These are phyloP conservation scores for Eruca vesicaria DNA, from an alignment of 441 rosid species.

Conservation along the genomic window DNA sequence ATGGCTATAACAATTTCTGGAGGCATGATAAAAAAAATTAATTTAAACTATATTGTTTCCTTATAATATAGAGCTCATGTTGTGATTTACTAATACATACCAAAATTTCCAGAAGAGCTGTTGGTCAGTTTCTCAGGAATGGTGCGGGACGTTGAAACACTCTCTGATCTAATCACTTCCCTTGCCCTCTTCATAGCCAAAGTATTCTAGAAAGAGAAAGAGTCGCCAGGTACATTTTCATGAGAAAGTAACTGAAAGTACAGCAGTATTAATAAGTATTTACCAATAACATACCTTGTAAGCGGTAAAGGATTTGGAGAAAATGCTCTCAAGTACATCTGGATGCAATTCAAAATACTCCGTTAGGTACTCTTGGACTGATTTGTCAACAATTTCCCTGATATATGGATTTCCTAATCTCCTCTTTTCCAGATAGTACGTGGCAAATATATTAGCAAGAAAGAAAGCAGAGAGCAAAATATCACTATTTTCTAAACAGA, in stretches of 20 bases:
- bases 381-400: slow-evolving; percentile 84
- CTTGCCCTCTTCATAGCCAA: slow-evolving; percentile 81
- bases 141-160: slow-evolving; percentile 67
- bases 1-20: slow-evolving; percentile 78
- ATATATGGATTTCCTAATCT: slow-evolving; percentile 98
- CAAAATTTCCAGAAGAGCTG: slow-evolving; percentile 73
- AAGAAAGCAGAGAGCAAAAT: not conserved
- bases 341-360: slow-evolving; percentile 97
- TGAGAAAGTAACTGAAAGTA: not conserved
- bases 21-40: slow-evolving; percentile 1
- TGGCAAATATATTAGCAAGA: slow-evolving; percentile 20
- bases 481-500: not conserved
- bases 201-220: slow-evolving; percentile 59
- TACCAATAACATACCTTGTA: slow-evolving; percentile 58
- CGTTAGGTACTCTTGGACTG: slow-evolving; percentile 88
- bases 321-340: slow-evolving; percentile 83
- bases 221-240: not conserved
- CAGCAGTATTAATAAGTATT: not conserved
- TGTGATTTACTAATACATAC: slow-evolving; percentile 41
- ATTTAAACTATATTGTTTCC: slow-evolving; percentile 2
- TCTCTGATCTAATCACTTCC: slow-evolving; percentile 71
- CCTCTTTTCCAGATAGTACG: slow-evolving; percentile 48
- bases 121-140: slow-evolving; percentile 85
- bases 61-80: not conserved
- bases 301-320: slow-evolving; percentile 86